Evolutionary conservation across 495 filamentous ascomycete species (phyloP).

Genomic region (Tuber umbilicatum): DNA sequence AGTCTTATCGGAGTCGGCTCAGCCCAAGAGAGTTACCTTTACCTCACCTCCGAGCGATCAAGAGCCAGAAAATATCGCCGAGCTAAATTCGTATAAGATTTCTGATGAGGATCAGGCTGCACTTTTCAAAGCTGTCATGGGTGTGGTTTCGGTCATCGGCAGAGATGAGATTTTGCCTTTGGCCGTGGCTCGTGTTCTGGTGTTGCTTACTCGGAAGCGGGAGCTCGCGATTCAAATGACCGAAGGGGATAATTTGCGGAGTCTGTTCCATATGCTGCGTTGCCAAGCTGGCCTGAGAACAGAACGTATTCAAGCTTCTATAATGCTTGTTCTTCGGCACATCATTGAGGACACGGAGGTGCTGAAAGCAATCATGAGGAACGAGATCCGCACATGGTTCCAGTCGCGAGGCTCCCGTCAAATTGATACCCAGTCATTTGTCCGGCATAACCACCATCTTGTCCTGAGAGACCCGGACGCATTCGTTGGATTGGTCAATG

Average conservation of each 20-base stretch:
- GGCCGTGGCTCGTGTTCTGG: slow-evolving; percentile 75
- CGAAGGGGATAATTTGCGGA: slow-evolving; percentile 80
- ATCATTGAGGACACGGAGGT: slow-evolving; percentile 90
- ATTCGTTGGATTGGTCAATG: slow-evolving; percentile 86
- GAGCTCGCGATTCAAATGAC: slow-evolving; percentile 66
- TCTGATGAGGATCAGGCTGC: slow-evolving; percentile 58
- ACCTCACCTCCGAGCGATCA: slow-evolving; percentile 55
- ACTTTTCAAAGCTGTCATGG: slow-evolving; percentile 68
- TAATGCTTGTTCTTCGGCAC: slow-evolving; percentile 85
- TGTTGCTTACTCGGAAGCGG: slow-evolving; percentile 76
- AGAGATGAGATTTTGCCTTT: slow-evolving; percentile 72
- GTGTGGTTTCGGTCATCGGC: slow-evolving; percentile 75
- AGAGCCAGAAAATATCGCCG: slow-evolving; percentile 53
- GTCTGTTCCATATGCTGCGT: slow-evolving; percentile 88
- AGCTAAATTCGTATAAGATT: slow-evolving; percentile 43
- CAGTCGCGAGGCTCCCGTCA: slow-evolving; percentile 52
- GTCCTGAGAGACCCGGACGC: slow-evolving; percentile 75
- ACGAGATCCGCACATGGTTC: slow-evolving; percentile 74
- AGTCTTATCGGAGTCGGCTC: slow-evolving; percentile 76
- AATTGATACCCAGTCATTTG: slow-evolving; percentile 64
- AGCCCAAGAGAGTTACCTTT: slow-evolving; percentile 70
- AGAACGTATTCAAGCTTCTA: slow-evolving; percentile 65
- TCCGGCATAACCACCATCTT: slow-evolving; percentile 72
- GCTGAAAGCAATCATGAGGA: slow-evolving; percentile 84
- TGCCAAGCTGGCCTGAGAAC: slow-evolving; percentile 74